Conservation (phyloP, 768 basidiomycete genomes). For the Termitomyces sp. region DNA sequence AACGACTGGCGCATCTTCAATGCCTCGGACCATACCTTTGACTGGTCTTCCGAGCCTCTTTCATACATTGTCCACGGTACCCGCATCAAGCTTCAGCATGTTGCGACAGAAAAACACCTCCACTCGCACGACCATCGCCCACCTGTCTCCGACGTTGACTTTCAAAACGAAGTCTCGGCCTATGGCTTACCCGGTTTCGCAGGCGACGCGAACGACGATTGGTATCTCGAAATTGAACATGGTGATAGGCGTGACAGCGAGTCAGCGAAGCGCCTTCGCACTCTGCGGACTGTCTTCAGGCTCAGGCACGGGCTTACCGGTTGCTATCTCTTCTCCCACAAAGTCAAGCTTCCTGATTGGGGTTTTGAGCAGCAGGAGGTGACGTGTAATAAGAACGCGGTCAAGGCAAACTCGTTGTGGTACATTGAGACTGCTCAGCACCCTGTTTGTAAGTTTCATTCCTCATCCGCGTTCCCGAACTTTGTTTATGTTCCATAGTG, state of each 20-base stretch:
- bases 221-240: conserved; percentile 81
- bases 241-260: conserved; percentile 63
- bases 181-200: conserved; percentile 86
- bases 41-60: conserved; percentile 53
- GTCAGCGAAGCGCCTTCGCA: conserved; percentile 68
- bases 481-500: conserved; percentile 42
- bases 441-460: conserved; percentile 50
- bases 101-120: conserved; percentile 76
- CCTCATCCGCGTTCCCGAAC: background rate
- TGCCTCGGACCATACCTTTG: conserved; percentile 46
- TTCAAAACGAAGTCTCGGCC: conserved; percentile 96
- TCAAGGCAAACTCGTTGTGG: conserved; percentile 87
- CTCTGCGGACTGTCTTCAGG: conserved; percentile 79
- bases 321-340: conserved; percentile 97
- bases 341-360: conserved; percentile 97
- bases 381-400: conserved; percentile 98
- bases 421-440: conserved; percentile 87
- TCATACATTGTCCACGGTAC: conserved; percentile 60
- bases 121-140: conserved; percentile 96
- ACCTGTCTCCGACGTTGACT: conserved; percentile 95
- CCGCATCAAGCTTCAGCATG: conserved; percentile 81
- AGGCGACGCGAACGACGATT: conserved; percentile 94
- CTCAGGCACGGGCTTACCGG: conserved; percentile 83
- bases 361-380: conserved; percentile 98
- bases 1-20: conserved; percentile 90